Conservation (phyloP, 1,284 basidiomycete genomes). For the Rhodofomes roseus region DNA sequence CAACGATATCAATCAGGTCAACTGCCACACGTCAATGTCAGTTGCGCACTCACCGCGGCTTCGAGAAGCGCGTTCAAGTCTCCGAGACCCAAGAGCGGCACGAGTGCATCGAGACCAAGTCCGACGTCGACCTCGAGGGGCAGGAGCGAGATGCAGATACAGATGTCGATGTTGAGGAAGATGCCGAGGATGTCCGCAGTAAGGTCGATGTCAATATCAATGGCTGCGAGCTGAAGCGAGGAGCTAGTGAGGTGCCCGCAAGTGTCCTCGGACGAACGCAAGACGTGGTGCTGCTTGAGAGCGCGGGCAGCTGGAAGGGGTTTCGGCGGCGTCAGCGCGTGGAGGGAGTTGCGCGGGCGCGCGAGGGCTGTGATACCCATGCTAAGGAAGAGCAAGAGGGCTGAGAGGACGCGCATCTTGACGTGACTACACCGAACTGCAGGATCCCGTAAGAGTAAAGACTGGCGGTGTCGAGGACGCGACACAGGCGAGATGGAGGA, state of each 20-base stretch:
- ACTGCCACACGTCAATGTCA: too few relatives aligned
- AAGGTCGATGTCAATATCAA: constrained; percentile 17
- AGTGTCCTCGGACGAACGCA: background rate
- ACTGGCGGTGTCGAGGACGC: background rate
- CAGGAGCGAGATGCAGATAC: constrained; percentile 25
- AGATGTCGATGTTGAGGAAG: constrained; percentile 11
- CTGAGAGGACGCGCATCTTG: background rate
- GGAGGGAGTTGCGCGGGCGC: background rate
- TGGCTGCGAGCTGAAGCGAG: background rate
- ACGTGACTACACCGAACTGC: background rate
- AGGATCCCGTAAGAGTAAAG: background rate
- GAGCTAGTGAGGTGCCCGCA: background rate
- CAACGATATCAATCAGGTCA: background rate
- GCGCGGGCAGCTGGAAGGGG: background rate
- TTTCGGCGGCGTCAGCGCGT: too few relatives aligned
- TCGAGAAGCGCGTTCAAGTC: constrained; percentile 14
- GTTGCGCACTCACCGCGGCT: constrained; percentile 15
- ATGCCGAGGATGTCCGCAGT: constrained; percentile 1
- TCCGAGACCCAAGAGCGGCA: constrained; percentile 15
- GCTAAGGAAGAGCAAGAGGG: background rate
- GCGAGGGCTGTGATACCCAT: background rate
- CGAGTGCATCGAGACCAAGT: constrained; percentile 15
- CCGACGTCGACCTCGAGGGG: constrained; percentile 16
- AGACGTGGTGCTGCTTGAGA: background rate
- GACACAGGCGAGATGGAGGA: background rate